Evolutionary conservation across 352 stramenopile genomes (phyloP).

Genomic region (Phytophthora macrochlamydospora): DNA sequence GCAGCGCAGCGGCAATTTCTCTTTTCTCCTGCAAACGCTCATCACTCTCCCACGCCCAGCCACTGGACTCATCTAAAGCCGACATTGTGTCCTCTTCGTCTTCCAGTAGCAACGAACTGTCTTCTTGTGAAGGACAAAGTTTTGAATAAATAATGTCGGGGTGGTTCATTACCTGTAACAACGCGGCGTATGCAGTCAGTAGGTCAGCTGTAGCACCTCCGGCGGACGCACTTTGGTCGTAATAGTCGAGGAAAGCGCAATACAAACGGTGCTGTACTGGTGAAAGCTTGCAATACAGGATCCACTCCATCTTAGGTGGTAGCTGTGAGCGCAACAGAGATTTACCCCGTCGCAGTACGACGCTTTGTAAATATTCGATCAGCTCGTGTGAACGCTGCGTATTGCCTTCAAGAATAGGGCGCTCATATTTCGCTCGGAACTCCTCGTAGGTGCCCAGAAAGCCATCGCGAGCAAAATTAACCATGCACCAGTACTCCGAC

Average conservation of each 20-base stretch:
- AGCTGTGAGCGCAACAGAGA: slow-evolving; percentile 70
- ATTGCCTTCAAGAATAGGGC: slow-evolving; percentile 83
- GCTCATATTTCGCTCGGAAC: slow-evolving; percentile 81
- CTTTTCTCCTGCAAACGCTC: slow-evolving; percentile 63
- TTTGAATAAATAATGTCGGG: slow-evolving; percentile 87
- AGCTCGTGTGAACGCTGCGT: slow-evolving; percentile 60
- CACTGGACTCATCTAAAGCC: slow-evolving; percentile 28
- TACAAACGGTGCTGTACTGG: slow-evolving; percentile 82
- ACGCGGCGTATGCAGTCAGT: slow-evolving; percentile 75
- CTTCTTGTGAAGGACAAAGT: slow-evolving; percentile 45
- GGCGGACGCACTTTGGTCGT: slow-evolving; percentile 34
- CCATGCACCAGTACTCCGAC: slow-evolving; percentile 92
- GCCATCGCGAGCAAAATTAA: slow-evolving; percentile 83
- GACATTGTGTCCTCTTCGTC: slow-evolving; percentile 39
- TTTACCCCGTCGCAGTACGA: slow-evolving; percentile 79
- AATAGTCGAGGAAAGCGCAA: slow-evolving; percentile 71
- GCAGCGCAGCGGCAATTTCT: slow-evolving; percentile 48
- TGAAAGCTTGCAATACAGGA: slow-evolving; percentile 87
- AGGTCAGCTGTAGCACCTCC: slow-evolving; percentile 59
- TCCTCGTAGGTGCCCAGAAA: slow-evolving; percentile 78
- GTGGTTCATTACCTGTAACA: slow-evolving; percentile 90
- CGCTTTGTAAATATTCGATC: slow-evolving; percentile 57
- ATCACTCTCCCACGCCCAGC: slow-evolving; percentile 75
- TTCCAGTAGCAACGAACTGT: slow-evolving; percentile 14
- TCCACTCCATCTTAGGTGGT: slow-evolving; percentile 87